Evolutionary conservation across 2,329 filamentous ascomycete species (phyloP).

Genomic region (Neonectria hederae): DNA sequence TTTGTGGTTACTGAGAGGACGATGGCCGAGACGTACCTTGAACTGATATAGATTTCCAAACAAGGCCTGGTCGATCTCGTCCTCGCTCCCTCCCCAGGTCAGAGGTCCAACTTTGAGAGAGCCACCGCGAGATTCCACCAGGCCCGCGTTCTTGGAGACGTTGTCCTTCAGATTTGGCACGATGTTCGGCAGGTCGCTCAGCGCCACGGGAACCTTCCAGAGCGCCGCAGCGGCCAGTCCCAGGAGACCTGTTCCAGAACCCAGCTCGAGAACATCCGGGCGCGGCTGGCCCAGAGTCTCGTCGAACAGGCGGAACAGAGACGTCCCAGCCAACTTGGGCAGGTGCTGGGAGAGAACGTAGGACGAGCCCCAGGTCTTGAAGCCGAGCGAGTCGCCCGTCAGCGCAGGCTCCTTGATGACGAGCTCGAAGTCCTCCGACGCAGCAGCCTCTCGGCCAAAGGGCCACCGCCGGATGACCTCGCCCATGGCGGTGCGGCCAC

Average conservation of each 20-base stretch:
- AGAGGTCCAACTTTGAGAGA: constrained; percentile 71
- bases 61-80: constrained; percentile 54
- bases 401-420: constrained; percentile 86
- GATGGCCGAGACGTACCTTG: constrained; percentile 49
- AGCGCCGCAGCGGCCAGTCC: constrained; percentile 84
- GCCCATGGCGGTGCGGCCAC: constrained; percentile 74
- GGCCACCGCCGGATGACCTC: constrained; percentile 66
- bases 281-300: constrained; percentile 44
- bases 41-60: constrained; percentile 62
- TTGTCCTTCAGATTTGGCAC: constrained; percentile 84
- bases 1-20: constrained; percentile 4
- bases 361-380: constrained; percentile 96
- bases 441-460: constrained; percentile 48
- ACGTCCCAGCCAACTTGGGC: constrained; percentile 54
- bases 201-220: constrained; percentile 71
- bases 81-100: constrained; percentile 73
- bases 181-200: constrained; percentile 89
- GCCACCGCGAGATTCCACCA: constrained; percentile 65
- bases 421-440: constrained; percentile 65
- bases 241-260: constrained; percentile 90
- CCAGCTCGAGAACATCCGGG: constrained; percentile 75
- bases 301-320: constrained; percentile 57
- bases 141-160: constrained; percentile 67
- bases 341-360: constrained; percentile 84
- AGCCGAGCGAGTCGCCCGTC: constrained; percentile 85